Base-by-base conservation (phyloP, 2,329 filamentous ascomycete species). In the Calonectria leucothoes region DNA sequence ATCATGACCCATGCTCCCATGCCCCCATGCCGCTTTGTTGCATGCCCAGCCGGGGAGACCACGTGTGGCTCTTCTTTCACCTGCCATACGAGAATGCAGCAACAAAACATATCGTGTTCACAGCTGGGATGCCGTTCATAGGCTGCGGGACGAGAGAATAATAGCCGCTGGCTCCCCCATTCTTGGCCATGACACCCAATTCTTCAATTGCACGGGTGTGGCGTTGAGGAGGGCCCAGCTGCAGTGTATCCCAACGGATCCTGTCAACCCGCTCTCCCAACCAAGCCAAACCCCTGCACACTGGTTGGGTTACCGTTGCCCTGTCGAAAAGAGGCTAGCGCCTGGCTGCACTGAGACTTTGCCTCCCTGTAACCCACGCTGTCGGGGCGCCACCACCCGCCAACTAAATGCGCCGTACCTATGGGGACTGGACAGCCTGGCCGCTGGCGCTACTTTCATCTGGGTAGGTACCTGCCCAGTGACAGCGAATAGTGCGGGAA, bases 321-420 rank as follows among this genome's bases (percentile, higher is more conserved):
- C 7, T 33, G 3, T 45, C 67, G 3, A 45, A n/a, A 31, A 25
- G 17, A 17, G 61, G 14, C 59, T 48, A 31, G 65, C 29, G 51
- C 45, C 27, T 51, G 15, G 4, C n/a, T n/a, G 23, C 55, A 61
- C 23, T 39, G 37, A 61, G 55, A 23, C 49, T 42, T 33, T 63
- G 39, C 29, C 68, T 63, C 77, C 74, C 69, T 74, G 77, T 71
- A 68, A 57, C 66, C 77, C 76, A 77, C 72, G 74, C 77, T 75
- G 77, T 71, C 52, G 51, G 55, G 52, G 77, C 73, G 71, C 73
- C 76, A 79, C 75, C 72, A 52, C 37, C 65, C 42, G 31, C 57
- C 65, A 66, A 57, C 59, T 61, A 67, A 74, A 71, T 75, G 69
- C 55, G 35, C 55, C 55, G 55, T 39, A 37, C 55, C 23, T 27